These are phyloP conservation scores for Trichoderma harzianum DNA, from an alignment of 2,329 filamentous ascomycete species.

Conservation along the genomic window DNA sequence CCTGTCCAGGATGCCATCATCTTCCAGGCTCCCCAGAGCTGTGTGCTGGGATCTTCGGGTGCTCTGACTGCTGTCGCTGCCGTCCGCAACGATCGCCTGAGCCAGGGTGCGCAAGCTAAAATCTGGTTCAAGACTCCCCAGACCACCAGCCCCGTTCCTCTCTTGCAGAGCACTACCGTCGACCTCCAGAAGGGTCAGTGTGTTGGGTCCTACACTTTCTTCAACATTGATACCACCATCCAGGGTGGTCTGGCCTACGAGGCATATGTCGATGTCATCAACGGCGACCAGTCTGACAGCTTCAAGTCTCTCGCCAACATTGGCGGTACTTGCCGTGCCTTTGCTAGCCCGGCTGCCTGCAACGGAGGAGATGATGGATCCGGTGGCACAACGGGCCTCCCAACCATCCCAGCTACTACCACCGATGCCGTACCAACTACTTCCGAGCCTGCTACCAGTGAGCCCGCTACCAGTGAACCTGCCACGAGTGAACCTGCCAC, in stretches of 20 bases:
- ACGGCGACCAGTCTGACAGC: constrained; percentile 40
- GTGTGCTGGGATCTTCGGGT: constrained; percentile 43
- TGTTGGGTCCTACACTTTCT: constrained; percentile 48
- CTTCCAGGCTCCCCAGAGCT: constrained; percentile 56
- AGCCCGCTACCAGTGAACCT: background rate
- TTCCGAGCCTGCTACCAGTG: background rate
- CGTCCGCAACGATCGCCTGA: constrained; percentile 46
- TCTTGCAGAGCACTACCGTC: constrained; percentile 37
- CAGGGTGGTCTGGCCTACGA: constrained; percentile 44
- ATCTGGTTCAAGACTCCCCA: constrained; percentile 44
- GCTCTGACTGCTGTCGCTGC: constrained; percentile 45
- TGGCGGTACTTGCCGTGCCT: constrained; percentile 42
- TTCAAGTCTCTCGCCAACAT: constrained; percentile 49
- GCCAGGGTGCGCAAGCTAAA: constrained; percentile 39
- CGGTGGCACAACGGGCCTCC: constrained; percentile 19
- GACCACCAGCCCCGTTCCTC: constrained; percentile 42
- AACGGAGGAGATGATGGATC: constrained; percentile 21
- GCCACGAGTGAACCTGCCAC: background rate
- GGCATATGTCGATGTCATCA: constrained; percentile 45
- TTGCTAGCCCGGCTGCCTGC: constrained; percentile 35
- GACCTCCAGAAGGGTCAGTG: constrained; percentile 43
- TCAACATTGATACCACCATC: constrained; percentile 41
- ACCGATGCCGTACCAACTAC: constrained; percentile 9
- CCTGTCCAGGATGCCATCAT: constrained; percentile 53
- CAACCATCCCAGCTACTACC: constrained; percentile 18